Evolutionary conservation across 495 filamentous ascomycete species (phyloP).

Genomic region (Jackrogersella minutella): DNA sequence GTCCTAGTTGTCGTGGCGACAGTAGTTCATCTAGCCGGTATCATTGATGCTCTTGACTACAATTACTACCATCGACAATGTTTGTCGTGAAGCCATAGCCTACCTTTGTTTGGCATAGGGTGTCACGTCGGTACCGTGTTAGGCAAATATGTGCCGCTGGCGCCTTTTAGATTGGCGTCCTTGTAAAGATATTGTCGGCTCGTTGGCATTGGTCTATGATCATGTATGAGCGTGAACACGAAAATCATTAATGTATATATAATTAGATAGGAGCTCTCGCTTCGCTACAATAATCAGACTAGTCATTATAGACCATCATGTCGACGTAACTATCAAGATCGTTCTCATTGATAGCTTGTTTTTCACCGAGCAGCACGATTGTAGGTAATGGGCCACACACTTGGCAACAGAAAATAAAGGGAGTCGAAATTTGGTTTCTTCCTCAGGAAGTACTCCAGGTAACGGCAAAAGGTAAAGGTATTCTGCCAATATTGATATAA

Average conservation of each 20-base stretch:
- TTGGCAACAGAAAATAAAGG: too few species aligned
- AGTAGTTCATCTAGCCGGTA: slow-evolving; percentile 63
- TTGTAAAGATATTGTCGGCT: too few species aligned
- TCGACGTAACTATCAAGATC: too few species aligned
- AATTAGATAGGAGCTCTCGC: not conserved
- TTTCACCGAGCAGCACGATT: too few species aligned
- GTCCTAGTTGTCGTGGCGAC: slow-evolving; percentile 68
- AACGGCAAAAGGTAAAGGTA: too few species aligned
- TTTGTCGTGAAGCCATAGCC: not conserved
- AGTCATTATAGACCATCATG: not conserved
- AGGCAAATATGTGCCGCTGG: not conserved
- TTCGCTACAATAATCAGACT: not conserved
- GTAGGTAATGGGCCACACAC: not conserved
- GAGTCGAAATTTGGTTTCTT: too few species aligned
- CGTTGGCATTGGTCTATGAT: not conserved
- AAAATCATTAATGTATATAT: not conserved
- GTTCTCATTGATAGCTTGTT: too few species aligned
- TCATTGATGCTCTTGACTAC: slow-evolving; percentile 65
- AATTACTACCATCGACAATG: slow-evolving; percentile 46
- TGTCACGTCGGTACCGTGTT: not conserved
- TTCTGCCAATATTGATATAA: too few species aligned
- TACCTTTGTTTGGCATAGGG: not conserved
- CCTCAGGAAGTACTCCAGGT: too few species aligned
- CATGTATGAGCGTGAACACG: not conserved
- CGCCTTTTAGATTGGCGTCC: not conserved